A percentile compares a stretch with the other conserved stretches of the same genome.
These are phyloP conservation scores for Tieghemiomyces parasiticus DNA, from an alignment of 192 early-diverging fungal genomes.

Conservation along the genomic window DNA sequence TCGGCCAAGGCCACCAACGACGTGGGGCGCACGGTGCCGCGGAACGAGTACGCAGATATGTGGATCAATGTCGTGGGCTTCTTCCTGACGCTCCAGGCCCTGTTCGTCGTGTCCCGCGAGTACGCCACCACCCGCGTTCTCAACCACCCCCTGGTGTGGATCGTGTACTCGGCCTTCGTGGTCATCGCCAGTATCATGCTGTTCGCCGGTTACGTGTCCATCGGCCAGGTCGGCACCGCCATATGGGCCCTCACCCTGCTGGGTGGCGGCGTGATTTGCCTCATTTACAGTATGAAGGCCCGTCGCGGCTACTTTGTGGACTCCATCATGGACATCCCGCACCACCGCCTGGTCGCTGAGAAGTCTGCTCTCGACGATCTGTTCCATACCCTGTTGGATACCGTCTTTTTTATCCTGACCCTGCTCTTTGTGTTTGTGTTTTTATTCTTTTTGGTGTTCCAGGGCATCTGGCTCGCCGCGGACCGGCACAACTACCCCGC, in stretches of 20 bases:
- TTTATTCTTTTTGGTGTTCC: constrained; percentile 24
- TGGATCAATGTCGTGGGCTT: constrained; percentile 26
- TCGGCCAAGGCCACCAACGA: constrained; percentile 19
- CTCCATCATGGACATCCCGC: constrained; percentile 31
- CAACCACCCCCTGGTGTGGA: constrained; percentile 26
- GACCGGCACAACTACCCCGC: constrained; percentile 19
- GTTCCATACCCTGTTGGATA: constrained; percentile 21
- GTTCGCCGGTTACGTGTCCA: constrained; percentile 19
- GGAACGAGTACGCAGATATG: constrained; percentile 26
- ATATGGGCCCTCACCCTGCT: constrained; percentile 25
- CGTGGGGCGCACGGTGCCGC: constrained; percentile 16
- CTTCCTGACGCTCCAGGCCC: constrained; percentile 19
- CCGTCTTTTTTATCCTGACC: constrained; percentile 20
- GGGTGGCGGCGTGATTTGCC: constrained; percentile 12
- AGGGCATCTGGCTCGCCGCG: constrained; percentile 27
- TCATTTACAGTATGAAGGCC: constrained; percentile 25
- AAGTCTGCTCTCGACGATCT: constrained; percentile 20
- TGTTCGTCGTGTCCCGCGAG: constrained; percentile 31
- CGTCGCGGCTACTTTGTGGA: constrained; percentile 29
- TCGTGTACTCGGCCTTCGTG: constrained; percentile 22
- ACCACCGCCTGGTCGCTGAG: constrained; percentile 22
- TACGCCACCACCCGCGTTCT: constrained; percentile 26
- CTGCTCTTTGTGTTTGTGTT: constrained; percentile 23
- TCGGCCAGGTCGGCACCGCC: constrained; percentile 14
- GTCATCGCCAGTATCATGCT: constrained; percentile 18